phyloP scores from a whole-genome alignment of 805 yeast species.

The Monosporozyma yasuniensis region DNA sequence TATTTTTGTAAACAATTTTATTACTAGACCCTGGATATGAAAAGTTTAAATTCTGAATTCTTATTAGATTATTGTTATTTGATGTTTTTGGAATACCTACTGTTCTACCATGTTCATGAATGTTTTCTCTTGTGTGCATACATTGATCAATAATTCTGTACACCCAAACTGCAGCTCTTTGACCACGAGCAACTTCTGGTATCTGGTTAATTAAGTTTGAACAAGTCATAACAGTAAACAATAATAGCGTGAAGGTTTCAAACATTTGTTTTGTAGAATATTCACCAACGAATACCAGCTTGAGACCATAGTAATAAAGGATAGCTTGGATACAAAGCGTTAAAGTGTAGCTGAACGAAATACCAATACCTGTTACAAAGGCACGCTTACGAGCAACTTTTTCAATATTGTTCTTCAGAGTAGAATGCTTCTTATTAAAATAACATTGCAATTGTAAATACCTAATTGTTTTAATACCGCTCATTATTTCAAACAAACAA shows the following conservation, averaged over 20 bases:
- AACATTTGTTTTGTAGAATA: slow-evolving; percentile 53
- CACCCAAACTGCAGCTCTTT: slow-evolving; percentile 56
- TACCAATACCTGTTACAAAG: slow-evolving; percentile 54
- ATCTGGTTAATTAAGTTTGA: slow-evolving; percentile 50
- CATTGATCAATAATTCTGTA: slow-evolving; percentile 31
- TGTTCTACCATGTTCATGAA: slow-evolving; percentile 2
- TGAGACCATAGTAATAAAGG: slow-evolving; percentile 71
- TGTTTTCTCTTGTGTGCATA: slow-evolving; percentile 6
- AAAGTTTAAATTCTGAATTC: slow-evolving; percentile 41
- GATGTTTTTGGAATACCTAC: background rate
- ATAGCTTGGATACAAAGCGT: slow-evolving; percentile 58
- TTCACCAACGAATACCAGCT: slow-evolving; percentile 48
- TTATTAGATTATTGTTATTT: slow-evolving; percentile 21
- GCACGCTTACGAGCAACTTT: slow-evolving; percentile 45
- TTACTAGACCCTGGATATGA: slow-evolving; percentile 33
- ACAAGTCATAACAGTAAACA: slow-evolving; percentile 65
- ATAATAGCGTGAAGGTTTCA: slow-evolving; percentile 59
- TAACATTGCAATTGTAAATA: slow-evolving; percentile 42
- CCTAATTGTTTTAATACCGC: slow-evolving; percentile 55
- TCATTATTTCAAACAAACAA: slow-evolving; percentile 41
- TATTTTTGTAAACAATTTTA: slow-evolving; percentile 31
- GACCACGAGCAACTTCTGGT: slow-evolving; percentile 77
- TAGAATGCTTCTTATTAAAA: slow-evolving; percentile 36
- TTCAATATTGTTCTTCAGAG: slow-evolving; percentile 28
- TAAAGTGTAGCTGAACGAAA: slow-evolving; percentile 47